Base-by-base conservation (phyloP, 2,329 filamentous ascomycete genomes). In the Chrysoporthe puriensis region DNA sequence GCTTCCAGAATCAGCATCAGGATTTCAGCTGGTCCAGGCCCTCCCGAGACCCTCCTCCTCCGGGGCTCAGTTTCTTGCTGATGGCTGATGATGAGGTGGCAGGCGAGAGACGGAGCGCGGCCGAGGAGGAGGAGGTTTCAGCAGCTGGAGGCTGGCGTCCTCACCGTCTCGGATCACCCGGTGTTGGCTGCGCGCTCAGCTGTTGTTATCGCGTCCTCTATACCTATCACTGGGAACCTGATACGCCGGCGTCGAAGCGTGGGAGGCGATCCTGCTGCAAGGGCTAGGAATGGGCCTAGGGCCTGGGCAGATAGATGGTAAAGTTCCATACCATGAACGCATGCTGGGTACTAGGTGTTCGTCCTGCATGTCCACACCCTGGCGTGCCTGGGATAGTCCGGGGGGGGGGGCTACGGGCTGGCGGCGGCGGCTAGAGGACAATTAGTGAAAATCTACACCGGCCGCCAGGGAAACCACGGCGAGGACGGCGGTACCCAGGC, bases 51-150 rank as follows among this genome's bases (percentile, higher is more conserved):
- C 21, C 14, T 52, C 48, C 48, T 52, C 11, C 48, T 26, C 48
- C 21, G 26, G 26, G 26, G 26, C 26, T 26, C 26, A 26, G 26
- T 26, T 26, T 2, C 26, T 26, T 26, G 26, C 26, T 26, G 26
- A 26, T 26, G 26, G 26, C 26, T 26, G 26, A 26, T 26, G 50
- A 48, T 63, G 67, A 60, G 59, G 56, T 66, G 59, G 54, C 67
- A 69, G 21, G 36, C 36, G 21, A 63, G 42, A 21, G 46, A 21
- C 18, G 8, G 8, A 50, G 13, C 2, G 8, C 13, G 48, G 48
- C 48, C 26, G 48, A 34, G 43, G 43, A 58, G 48, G 36, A 13
- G 34, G 34, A 48, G 54, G 67, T 64, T 62, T 69, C 61, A 64
- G 21, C 48, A 26, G n/a, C 26, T 26, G 40, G 26, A 57, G 5